A percentile compares a stretch with the other conserved stretches of the same genome.
phyloP scores from a whole-genome alignment of 169 alveolate species.

The Plasmodium fragile region DNA sequence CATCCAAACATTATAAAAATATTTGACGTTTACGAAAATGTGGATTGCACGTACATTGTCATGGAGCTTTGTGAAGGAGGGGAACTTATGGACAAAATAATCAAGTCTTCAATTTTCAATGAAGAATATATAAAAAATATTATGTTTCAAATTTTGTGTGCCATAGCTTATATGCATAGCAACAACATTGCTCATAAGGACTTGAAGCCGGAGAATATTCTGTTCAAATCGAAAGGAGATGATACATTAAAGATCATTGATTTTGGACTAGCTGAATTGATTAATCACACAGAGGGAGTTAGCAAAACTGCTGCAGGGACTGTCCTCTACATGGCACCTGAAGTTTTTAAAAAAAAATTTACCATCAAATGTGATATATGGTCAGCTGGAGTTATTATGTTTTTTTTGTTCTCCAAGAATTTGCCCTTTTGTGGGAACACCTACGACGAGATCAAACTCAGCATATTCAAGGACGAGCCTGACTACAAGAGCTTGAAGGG shows the following conservation, averaged over 20 bases:
- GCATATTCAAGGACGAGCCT: constrained; percentile 77
- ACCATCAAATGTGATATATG: constrained; percentile 95
- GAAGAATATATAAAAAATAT: constrained; percentile 93
- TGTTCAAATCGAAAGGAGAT: constrained; percentile 76
- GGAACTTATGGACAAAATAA: constrained; percentile 96
- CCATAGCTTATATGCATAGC: constrained; percentile 95
- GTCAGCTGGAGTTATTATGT: constrained; percentile 94
- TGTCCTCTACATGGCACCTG: constrained; percentile 95
- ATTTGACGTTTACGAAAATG: constrained; percentile 94
- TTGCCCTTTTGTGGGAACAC: constrained; percentile 89
- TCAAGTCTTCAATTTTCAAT: constrained; percentile 89
- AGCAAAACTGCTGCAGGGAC: constrained; percentile 90
- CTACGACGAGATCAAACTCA: constrained; percentile 82
- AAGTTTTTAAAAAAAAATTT: constrained; percentile 91
- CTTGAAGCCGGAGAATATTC: constrained; percentile 86
- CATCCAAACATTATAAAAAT: constrained; percentile 94
- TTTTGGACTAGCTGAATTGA: constrained; percentile 83
- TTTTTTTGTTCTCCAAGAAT: constrained; percentile 92
- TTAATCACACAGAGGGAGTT: constrained; percentile 80
- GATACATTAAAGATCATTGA: constrained; percentile 83
- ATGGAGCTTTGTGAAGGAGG: constrained; percentile 98
- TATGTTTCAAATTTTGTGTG: constrained; percentile 94
- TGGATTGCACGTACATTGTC: constrained; percentile 92
- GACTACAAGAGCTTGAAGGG: constrained; percentile 45
- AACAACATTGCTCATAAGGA: constrained; percentile 88